Conservation (phyloP, 805 yeast species). For the Saturnispora hagleri region DNA sequence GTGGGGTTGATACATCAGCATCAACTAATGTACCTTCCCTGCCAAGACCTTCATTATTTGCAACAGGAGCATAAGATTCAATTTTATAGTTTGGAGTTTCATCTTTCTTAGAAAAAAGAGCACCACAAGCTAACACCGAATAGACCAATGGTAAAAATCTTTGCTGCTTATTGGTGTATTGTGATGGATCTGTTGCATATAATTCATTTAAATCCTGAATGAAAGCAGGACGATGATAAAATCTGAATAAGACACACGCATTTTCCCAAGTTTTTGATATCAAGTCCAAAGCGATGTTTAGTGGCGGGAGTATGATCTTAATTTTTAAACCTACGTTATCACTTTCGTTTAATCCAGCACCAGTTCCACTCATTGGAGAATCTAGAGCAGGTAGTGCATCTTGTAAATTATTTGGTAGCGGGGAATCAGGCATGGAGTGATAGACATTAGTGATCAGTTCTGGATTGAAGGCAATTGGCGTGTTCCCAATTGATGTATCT, state of each 20-base stretch:
- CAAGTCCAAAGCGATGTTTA: conserved; percentile 59
- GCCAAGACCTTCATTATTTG: conserved; percentile 7
- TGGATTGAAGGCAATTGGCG: conserved; percentile 15
- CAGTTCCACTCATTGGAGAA: conserved; percentile 11
- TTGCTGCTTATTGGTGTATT: conserved; percentile 63
- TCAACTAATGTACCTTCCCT: conserved; percentile 7
- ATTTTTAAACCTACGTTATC: conserved; percentile 22
- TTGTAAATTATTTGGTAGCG: conserved; percentile 20
- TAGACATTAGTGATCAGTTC: conserved; percentile 21
- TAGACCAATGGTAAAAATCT: conserved; percentile 72
- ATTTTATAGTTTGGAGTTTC: conserved; percentile 22
- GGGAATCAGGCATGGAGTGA: conserved; percentile 25
- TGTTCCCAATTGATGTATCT: conserved; percentile 18
- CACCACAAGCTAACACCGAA: conserved; percentile 85
- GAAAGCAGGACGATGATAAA: conserved; percentile 78
- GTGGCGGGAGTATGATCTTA: conserved; percentile 64
- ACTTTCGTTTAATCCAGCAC: conserved; percentile 17
- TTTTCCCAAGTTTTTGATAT: conserved; percentile 74
- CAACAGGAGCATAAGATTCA: neutral
- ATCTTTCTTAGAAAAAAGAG: conserved; percentile 54
- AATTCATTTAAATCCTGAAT: conserved; percentile 64
- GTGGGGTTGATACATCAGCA: conserved; percentile 3
- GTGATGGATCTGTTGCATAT: conserved; percentile 66
- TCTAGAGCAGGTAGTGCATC: conserved; percentile 11
- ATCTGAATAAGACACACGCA: conserved; percentile 78